These are phyloP conservation scores for Pogostemon cablin DNA, from an alignment of 257 asterid species.

Conservation along the genomic window DNA sequence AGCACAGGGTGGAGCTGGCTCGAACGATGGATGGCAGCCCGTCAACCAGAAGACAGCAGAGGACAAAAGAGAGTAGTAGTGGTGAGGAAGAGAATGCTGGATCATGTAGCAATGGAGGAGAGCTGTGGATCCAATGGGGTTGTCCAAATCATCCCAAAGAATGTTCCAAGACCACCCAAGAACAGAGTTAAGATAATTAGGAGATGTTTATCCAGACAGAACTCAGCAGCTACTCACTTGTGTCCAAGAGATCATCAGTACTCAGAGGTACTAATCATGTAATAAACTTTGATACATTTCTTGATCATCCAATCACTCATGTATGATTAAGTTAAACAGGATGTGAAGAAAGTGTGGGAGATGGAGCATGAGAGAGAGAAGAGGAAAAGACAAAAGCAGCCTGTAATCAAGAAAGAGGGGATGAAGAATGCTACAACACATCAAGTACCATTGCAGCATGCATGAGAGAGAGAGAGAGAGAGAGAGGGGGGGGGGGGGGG, in stretches of 20 bases:
- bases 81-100: slow-evolving; percentile 39
- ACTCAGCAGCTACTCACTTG: slow-evolving; percentile 34
- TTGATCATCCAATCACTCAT: not conserved
- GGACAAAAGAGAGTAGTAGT: not conserved
- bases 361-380: slow-evolving; percentile 40
- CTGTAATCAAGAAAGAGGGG: slow-evolving; percentile 34
- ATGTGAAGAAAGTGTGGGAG: slow-evolving; percentile 33
- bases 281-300: not conserved
- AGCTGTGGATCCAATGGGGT: slow-evolving; percentile 68
- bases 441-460: slow-evolving; percentile 28
- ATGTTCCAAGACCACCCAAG: slow-evolving; percentile 38
- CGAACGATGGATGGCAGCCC: slow-evolving; percentile 71
- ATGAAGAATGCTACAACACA: slow-evolving; percentile 28
- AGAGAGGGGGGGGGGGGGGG: too few species aligned
- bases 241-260: slow-evolving; percentile 28
- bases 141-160: slow-evolving; percentile 33
- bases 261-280: slow-evolving; percentile 35
- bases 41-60: slow-evolving; percentile 39
- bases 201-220: slow-evolving; percentile 37
- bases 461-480: slow-evolving; percentile 18
- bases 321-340: slow-evolving; percentile 20
- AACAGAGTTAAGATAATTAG: slow-evolving; percentile 25
- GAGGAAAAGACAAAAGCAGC: slow-evolving; percentile 41
- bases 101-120: slow-evolving; percentile 40
- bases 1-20: slow-evolving; percentile 61